phyloP scores from a whole-genome alignment of 331 rosid species.

The Malus hybrid region DNA sequence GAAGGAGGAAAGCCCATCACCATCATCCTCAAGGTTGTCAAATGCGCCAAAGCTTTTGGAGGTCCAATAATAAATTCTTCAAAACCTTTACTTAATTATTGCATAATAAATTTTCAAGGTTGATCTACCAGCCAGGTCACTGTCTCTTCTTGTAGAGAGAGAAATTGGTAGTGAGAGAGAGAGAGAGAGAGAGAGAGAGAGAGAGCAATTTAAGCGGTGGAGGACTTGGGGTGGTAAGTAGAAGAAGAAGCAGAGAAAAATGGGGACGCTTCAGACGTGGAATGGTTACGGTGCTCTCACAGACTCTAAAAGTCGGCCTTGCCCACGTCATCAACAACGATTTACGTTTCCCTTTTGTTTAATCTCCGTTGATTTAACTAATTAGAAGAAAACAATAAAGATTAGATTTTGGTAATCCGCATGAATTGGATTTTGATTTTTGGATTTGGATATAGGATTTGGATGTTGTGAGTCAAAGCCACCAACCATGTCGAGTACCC shows the following conservation, averaged over 20 bases:
- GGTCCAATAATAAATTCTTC: too few species aligned
- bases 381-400: background rate
- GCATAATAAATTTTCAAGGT: too few species aligned
- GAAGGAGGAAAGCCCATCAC: too few species aligned
- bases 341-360: conserved; percentile 25
- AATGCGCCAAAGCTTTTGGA: too few species aligned
- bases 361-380: background rate
- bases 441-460: conserved; percentile 62
- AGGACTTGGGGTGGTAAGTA: background rate
- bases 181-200: background rate
- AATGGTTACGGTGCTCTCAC: conserved; percentile 91
- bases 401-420: background rate
- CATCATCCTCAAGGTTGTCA: too few species aligned
- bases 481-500: conserved; percentile 74
- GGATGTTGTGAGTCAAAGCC: conserved; percentile 97
- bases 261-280: conserved; percentile 96
- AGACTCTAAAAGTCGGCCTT: conserved; percentile 97
- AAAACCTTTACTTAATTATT: too few species aligned
- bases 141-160: conserved; percentile 2
- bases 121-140: conserved; percentile 27
- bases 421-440: background rate
- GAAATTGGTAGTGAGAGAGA: background rate
- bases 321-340: conserved; percentile 97
- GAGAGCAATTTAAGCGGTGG: conserved; percentile 30
- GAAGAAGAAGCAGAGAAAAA: conserved; percentile 7